A percentile compares a stretch with the other conserved stretches of the same genome.
Conservation (phyloP, 2,329 filamentous ascomycete species). For the Clonostachys sp. region DNA sequence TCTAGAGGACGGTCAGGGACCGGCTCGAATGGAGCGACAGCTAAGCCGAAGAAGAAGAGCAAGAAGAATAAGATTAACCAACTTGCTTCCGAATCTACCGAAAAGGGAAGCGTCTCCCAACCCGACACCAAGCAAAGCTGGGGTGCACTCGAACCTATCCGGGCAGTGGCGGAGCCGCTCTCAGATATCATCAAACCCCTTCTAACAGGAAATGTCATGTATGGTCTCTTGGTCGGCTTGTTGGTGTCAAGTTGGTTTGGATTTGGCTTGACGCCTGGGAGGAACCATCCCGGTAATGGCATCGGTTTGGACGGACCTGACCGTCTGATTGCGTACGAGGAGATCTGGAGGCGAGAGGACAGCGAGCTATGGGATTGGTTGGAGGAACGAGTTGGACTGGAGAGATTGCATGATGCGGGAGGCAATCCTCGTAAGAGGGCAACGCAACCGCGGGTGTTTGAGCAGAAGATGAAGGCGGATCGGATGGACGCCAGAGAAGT, state of each 20-base stretch:
- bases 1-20: constrained; percentile 52
- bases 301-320: constrained; percentile 43
- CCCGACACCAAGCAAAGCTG: constrained; percentile 52
- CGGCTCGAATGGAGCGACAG: constrained; percentile 31
- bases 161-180: constrained; percentile 64
- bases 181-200: constrained; percentile 66
- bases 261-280: constrained; percentile 40
- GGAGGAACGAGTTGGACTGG: constrained; percentile 77
- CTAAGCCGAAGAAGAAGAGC: constrained; percentile 59
- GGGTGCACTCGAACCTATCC: constrained; percentile 79
- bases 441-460: constrained; percentile 49
- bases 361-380: constrained; percentile 91
- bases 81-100: constrained; percentile 32
- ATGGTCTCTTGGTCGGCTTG: constrained; percentile 68
- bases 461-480: constrained; percentile 54
- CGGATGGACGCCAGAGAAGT: constrained; percentile 70
- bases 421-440: constrained; percentile 34
- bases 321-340: constrained; percentile 79
- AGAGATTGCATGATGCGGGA: constrained; percentile 41
- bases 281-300: constrained; percentile 25
- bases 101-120: constrained; percentile 27
- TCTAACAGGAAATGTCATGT: constrained; percentile 71
- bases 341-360: constrained; percentile 87
- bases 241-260: constrained; percentile 73
- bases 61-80: constrained; percentile 36